Evolutionary conservation across 768 basidiomycete genomes (phyloP).

Genomic region (Termitomyces sp.): DNA sequence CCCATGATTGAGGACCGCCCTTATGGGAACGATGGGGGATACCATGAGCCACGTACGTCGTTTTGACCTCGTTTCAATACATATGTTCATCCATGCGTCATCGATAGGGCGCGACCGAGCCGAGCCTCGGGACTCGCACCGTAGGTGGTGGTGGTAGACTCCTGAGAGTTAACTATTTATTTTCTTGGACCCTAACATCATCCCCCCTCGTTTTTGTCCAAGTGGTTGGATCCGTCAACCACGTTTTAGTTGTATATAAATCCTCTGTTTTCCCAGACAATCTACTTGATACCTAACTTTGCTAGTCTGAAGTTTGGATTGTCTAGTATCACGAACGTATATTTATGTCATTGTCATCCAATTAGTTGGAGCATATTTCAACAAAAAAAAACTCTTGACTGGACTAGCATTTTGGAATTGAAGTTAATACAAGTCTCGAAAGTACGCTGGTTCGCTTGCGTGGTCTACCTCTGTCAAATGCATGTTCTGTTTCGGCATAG

Average conservation of each 20-base stretch:
- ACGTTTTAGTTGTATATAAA: background rate
- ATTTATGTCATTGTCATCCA: background rate
- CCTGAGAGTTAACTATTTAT: background rate
- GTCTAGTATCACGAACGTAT: background rate
- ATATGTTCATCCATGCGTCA: background rate
- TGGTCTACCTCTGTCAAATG: background rate
- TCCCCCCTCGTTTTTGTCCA: background rate
- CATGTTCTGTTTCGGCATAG: background rate
- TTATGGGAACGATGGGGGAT: conserved; percentile 9
- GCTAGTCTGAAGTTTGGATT: background rate
- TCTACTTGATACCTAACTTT: background rate
- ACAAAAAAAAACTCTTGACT: too few species aligned
- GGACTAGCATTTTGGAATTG: too few species aligned
- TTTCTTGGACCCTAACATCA: background rate
- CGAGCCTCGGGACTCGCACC: background rate
- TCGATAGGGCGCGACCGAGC: background rate
- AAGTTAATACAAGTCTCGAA: too few species aligned
- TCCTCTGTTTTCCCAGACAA: background rate
- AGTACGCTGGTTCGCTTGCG: too few species aligned
- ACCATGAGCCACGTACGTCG: conserved; percentile 10
- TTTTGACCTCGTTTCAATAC: background rate
- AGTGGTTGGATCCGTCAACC: background rate
- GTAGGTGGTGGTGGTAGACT: background rate
- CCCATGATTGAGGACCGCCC: conserved; percentile 13
- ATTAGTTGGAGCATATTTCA: background rate